phyloP scores from a whole-genome alignment of 176 grass and related monocot species.

The Rhynchospora tenuis region DNA sequence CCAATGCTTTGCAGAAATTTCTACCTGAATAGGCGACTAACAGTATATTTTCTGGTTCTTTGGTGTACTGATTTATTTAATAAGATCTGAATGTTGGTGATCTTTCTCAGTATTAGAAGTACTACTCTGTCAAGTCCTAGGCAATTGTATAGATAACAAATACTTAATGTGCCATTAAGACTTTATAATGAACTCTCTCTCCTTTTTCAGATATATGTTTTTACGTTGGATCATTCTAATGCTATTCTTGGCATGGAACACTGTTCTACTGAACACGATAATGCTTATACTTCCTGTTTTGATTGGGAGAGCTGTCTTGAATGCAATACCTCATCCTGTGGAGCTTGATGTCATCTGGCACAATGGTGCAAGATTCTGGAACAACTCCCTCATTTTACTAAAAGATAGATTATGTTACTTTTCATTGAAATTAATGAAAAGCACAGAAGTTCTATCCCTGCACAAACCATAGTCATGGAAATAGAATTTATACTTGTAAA shows the following conservation, averaged over 20 bases:
- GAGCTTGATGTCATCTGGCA: background rate
- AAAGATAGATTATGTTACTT: background rate
- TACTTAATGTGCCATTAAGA: background rate
- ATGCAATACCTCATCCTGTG: background rate
- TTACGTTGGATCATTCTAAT: background rate
- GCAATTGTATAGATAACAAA: background rate
- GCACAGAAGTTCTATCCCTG: background rate
- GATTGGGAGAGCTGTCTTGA: background rate
- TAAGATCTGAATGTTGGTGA: background rate
- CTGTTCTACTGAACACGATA: background rate
- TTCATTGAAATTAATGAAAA: background rate
- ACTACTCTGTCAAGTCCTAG: background rate
- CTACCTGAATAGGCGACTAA: background rate
- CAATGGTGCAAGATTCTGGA: background rate
- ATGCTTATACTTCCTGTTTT: background rate
- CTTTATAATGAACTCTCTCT: background rate
- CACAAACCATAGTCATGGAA: background rate
- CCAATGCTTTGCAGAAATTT: background rate
- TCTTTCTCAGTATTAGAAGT: background rate
- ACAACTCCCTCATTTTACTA: background rate
- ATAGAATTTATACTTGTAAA: background rate
- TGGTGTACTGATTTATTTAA: background rate
- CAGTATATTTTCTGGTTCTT: background rate
- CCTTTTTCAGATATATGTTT: background rate
- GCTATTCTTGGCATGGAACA: background rate